Evolutionary conservation across 2,329 filamentous ascomycete genomes (phyloP), one percentile per base, ranked within the genome.

Genomic region (Calonectria leucothoes): DNA sequence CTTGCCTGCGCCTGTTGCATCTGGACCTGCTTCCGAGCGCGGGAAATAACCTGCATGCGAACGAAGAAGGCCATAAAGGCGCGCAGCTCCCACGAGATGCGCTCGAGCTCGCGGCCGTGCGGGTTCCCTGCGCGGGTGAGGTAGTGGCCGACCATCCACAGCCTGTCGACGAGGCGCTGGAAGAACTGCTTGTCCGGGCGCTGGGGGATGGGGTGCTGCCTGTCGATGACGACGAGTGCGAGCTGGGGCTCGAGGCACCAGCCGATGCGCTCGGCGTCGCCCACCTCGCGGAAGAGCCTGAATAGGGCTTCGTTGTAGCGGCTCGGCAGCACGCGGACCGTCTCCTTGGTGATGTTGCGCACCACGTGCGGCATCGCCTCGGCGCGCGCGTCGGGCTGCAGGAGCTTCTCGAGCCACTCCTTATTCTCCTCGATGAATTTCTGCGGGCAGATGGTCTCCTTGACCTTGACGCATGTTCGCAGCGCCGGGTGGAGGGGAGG

Each of bases 141-240:
- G 11, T n/a, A 8, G 42, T 71, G 49, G 5, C 69, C 69, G 31
- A 71, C n/a, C 49, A 31, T 23, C 69, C 63, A 71, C n/a, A 66
- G 42, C 17, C 33, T 61, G 6, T 11, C 17, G 11, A 39, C 20
- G 23, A 49, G 23, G 6, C 4, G 14, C 27, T 29, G 1, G 14
- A 14, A 25, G 20, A 64, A 51, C 20, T 20, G 31, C 59, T 25
- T 42, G 39, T 64, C 59, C 11, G 59, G 59, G 23, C 17, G 2
- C 3, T 49, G 6, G 23, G 45, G 23, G 25, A n/a, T 27, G 29
- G 48, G 23, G 39, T 23, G 29, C 20, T 61, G 29, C 11, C 51
- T 31, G 10, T 4, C 14, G 14, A 66, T 14, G 6, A 66, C 5
- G 1, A 48, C 29, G 23, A 66, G 29, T 51, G 4, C 7, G 2